A percentile compares a stretch with the other conserved stretches of the same genome.
Evolutionary conservation across 805 yeast species (phyloP).

Genomic region (Geotrichum ghanense): DNA sequence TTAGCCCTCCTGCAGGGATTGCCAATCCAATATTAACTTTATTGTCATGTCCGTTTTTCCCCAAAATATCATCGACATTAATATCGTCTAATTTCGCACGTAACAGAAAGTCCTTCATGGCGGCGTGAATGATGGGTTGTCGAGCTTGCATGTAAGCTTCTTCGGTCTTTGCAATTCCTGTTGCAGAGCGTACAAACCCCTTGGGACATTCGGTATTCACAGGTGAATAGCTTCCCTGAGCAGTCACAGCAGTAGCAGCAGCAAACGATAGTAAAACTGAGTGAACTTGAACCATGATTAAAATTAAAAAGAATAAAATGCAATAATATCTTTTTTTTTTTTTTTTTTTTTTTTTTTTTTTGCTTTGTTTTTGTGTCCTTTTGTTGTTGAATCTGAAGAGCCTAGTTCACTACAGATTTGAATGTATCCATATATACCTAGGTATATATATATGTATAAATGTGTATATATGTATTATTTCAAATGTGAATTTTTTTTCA

Average conservation of each 20-base stretch:
- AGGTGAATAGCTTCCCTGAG: neutral
- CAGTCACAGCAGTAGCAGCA: neutral
- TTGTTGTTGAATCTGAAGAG: no score
- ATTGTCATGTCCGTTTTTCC: conserved; percentile 10
- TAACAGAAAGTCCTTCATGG: conserved; percentile 26
- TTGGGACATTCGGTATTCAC: neutral
- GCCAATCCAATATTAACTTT: conserved; percentile 22
- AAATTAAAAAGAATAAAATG: no score
- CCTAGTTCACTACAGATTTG: no score
- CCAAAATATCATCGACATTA: conserved; percentile 27
- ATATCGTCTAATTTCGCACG: conserved; percentile 29
- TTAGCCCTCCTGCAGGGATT: conserved; percentile 66
- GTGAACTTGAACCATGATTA: conserved; percentile 1
- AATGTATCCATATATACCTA: no score
- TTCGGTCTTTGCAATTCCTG: neutral
- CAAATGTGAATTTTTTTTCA: no score
- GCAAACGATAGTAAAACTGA: neutral
- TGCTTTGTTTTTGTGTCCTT: no score
- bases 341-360: no score
- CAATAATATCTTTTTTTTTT: no score
- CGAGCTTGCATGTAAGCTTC: neutral
- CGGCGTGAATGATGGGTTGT: conserved; percentile 21
- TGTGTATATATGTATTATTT: no score
- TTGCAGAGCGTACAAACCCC: neutral
- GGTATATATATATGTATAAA: no score